Evolutionary conservation across 768 basidiomycete species (phyloP), one percentile per base, ranked within the genome.

Genomic region (Pleurotus cornucopiae): DNA sequence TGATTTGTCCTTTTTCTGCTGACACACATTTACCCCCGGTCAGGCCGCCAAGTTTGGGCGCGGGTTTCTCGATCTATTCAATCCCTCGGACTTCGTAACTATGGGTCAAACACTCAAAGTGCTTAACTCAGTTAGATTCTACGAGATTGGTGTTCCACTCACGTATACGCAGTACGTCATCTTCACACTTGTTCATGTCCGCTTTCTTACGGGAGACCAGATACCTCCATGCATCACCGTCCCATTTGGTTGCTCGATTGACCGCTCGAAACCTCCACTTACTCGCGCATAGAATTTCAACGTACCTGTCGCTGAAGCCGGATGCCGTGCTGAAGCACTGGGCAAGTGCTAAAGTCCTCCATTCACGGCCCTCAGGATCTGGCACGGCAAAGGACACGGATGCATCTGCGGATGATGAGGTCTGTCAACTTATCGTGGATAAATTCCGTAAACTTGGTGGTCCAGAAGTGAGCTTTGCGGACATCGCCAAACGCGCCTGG

Each of bases 21-120:
- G 54, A 46, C 12, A 46, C 47, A 26, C 52, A 6, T 13, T 16
- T 46, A 57, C 38, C 37, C 57, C 40, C 18, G 47, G 16, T 26
- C 44, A 96, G 91, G 94, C 95, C n/a, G 96, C 96, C 6, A 94
- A 94, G 67, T 98, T 96, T 64, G 97, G 96, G 1, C 83, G 94
- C 58, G 89, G 92, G 0, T 99, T 94, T 67, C 71, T 99, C 60
- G 97, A 98, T 66, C 78, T 94, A 23, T 90, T 94, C 66, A 91
- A 98, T 66, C 91, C 96, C 3, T 85, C 84, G 0, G 94, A 97
- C 64, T 95, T 97, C 62, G 85, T 98, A 30, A 80, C 84, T 47
- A 94, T 97, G 88, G 94, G 93, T 0, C 90, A 94, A 67, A 86
- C 86, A 1, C 77, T 99, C 21, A 94, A 95, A 66, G 95, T 99